These are phyloP conservation scores for Colletotrichum liaoningense DNA, from an alignment of 2,329 filamentous ascomycete genomes.

Conservation along the genomic window DNA sequence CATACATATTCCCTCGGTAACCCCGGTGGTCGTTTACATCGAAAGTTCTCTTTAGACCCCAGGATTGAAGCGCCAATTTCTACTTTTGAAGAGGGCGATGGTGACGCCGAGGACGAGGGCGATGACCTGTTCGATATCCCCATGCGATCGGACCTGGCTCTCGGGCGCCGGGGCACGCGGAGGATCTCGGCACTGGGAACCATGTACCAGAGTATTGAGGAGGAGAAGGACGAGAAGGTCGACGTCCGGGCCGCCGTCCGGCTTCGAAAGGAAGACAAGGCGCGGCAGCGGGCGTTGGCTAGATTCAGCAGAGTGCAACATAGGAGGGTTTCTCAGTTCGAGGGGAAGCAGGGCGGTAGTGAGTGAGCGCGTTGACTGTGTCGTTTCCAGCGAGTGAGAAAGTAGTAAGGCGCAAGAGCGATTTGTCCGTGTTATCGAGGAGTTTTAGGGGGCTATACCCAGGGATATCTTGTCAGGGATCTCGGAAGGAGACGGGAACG, in stretches of 20 bases:
- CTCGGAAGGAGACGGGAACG: background rate
- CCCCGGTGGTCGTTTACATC: background rate
- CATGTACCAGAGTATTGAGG: constrained; percentile 29
- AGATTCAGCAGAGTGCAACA: background rate
- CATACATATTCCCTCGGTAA: constrained; percentile 12
- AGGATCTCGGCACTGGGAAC: constrained; percentile 35
- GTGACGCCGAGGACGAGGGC: constrained; percentile 9
- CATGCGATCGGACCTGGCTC: constrained; percentile 21
- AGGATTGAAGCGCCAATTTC: constrained; percentile 6
- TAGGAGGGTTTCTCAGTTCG: background rate
- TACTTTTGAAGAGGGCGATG: constrained; percentile 15
- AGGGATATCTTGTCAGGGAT: background rate
- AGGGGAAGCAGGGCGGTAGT: background rate
- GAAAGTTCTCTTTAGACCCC: constrained; percentile 1
- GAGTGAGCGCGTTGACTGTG: background rate
- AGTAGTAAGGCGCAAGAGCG: background rate
- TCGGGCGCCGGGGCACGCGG: constrained; percentile 27
- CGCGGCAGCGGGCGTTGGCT: constrained; percentile 39
- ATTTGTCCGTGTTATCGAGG: background rate
- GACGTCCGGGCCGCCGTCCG: constrained; percentile 44
- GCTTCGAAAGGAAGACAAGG: constrained; percentile 47
- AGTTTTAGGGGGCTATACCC: background rate
- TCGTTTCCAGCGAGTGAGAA: background rate
- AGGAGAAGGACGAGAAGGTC: constrained; percentile 38
- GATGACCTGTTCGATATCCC: constrained; percentile 10